Evolutionary conservation across 768 basidiomycete genomes (phyloP), one percentile per base, ranked within the genome.

Genomic region (Chlorophyllum brunneum): DNA sequence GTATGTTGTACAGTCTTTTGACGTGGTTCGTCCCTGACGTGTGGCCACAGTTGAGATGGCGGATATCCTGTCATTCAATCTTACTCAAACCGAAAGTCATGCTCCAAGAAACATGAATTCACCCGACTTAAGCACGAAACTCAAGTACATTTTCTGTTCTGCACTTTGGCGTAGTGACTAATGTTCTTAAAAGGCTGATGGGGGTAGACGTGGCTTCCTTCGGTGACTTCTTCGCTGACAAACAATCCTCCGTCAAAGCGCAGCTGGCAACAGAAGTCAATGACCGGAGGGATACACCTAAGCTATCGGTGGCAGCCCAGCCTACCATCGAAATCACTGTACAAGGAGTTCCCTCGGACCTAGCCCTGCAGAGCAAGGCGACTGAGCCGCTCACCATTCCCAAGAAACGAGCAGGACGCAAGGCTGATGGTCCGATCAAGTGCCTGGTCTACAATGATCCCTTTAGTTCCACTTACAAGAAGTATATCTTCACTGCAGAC

Each of bases 191-290:
- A 20, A 68, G 65, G 47, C 63, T 73, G 18, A 61, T 70, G 59
- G 73, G 72, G 8, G 66, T 73, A 18, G 63, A 72, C 34, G 84
- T 86, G 7, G 85, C 85, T 15, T 82, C 78, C 18, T 87, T 86
- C 56, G 87, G 87, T 10, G 85, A 88, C 63, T 87, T 75, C 64
- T 86, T 87, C 54, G 80, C 81, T 0, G 85, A 88, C 59, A 73
- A 73, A 65, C 65, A 54, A 39, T 57, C 59, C 51, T 31, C 48
- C 51, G 42, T 58, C 51, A 52, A 60, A 47, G 56, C 54, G 36
- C 59, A 56, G 57, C 57, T 44, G 50, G 55, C 46, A 15, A 42
- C 48, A 22, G 24, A 48, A 18, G 31, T 37, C 22, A 13, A 27
- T 43, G 36, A 30, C 24, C 33, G 3, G 2, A 34, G 16, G 9